These are phyloP conservation scores for Plasmodium vivax DNA, from an alignment of 169 alveolate genomes.

Conservation along the genomic window DNA sequence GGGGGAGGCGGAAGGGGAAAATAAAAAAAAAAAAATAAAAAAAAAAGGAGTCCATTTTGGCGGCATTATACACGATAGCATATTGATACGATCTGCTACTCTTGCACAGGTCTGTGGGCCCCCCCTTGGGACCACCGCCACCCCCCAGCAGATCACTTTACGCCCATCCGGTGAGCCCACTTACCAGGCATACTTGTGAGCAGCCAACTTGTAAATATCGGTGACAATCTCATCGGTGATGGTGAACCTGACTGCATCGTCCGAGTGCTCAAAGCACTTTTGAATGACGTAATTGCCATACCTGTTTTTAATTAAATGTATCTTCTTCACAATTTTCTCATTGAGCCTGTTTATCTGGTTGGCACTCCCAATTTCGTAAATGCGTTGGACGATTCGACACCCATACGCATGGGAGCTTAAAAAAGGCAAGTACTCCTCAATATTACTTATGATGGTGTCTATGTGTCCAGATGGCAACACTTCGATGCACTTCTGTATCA, in stretches of 20 bases:
- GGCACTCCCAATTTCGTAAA: slow-evolving; percentile 53
- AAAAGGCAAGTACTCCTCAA: slow-evolving; percentile 56
- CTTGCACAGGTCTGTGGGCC: not conserved
- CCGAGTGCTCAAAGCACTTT: slow-evolving; percentile 69
- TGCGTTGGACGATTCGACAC: slow-evolving; percentile 68
- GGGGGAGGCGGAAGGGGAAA: not conserved
- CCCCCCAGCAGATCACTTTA: not conserved
- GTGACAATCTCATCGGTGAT: slow-evolving; percentile 51
- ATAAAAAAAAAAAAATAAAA: not conserved
- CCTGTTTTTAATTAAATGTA: slow-evolving; percentile 59
- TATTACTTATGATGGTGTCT: slow-evolving; percentile 43
- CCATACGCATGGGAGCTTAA: slow-evolving; percentile 73
- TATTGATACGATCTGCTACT: not conserved
- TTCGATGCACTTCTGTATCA: slow-evolving; percentile 71
- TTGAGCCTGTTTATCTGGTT: slow-evolving; percentile 59
- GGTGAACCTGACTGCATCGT: slow-evolving; percentile 27
- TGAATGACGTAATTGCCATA: slow-evolving; percentile 75
- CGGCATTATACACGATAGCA: not conserved
- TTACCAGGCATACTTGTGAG: slow-evolving; percentile 75
- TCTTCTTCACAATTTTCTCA: slow-evolving; percentile 34
- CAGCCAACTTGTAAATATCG: slow-evolving; percentile 31
- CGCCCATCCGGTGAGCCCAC: not conserved
- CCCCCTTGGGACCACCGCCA: not conserved
- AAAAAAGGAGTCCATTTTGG: not conserved
- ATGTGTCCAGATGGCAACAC: slow-evolving; percentile 53